A percentile compares a stretch with the other conserved stretches of the same genome.
Evolutionary conservation across 805 yeast genomes (phyloP).

Genomic region (Pichia heedii): DNA sequence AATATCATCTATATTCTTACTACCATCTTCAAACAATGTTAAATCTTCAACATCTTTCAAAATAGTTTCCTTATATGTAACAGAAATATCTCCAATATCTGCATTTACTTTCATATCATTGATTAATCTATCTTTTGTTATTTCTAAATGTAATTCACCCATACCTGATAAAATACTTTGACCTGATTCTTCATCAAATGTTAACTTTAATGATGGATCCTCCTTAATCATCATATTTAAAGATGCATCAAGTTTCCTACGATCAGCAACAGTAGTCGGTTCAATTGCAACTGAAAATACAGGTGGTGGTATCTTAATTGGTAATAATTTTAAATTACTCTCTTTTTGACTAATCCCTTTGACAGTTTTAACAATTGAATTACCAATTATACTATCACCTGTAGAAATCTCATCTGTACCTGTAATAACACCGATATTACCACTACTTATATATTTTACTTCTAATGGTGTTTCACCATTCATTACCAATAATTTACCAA

Average conservation of each 20-base stretch:
- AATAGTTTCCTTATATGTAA: conserved; percentile 76
- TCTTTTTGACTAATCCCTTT: conserved; percentile 26
- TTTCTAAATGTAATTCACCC: conserved; percentile 95
- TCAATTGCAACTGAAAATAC: conserved; percentile 81
- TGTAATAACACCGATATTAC: conserved; percentile 87
- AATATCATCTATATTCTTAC: conserved; percentile 12
- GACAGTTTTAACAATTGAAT: conserved; percentile 39
- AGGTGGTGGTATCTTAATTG: conserved; percentile 85
- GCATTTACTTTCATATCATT: conserved; percentile 77
- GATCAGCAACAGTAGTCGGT: conserved; percentile 78
- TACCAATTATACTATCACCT: conserved; percentile 81
- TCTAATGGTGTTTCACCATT: conserved; percentile 82
- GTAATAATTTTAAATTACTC: conserved; percentile 46
- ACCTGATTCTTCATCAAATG: conserved; percentile 75
- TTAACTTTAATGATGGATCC: conserved; percentile 77
- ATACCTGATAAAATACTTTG: conserved; percentile 87
- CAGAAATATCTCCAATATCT: conserved; percentile 74
- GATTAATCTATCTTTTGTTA: conserved; percentile 70
- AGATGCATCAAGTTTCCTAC: conserved; percentile 61
- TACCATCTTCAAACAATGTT: conserved; percentile 15
- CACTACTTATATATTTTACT: conserved; percentile 52
- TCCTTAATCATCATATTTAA: conserved; percentile 62
- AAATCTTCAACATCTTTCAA: conserved; percentile 17
- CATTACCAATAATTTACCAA: conserved; percentile 68
- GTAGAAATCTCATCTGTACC: conserved; percentile 70